phyloP scores from a whole-genome alignment of 2,329 filamentous ascomycete species.

The Diaporthe humulicola region DNA sequence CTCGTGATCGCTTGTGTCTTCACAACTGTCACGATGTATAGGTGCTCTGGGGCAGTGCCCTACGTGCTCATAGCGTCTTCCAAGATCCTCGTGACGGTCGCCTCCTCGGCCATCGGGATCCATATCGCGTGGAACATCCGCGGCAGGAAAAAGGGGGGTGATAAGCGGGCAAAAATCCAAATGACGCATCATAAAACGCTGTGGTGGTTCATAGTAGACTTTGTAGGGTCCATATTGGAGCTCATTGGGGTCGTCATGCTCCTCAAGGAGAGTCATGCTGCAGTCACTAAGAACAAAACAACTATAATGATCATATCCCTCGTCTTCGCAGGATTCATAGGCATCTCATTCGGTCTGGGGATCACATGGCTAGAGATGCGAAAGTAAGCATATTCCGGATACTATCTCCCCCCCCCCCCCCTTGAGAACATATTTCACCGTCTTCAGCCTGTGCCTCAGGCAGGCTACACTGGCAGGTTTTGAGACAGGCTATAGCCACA shows the following conservation, averaged over 20 bases:
- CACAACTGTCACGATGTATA: not conserved
- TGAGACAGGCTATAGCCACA: not conserved
- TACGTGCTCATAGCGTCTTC: not conserved
- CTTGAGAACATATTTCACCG: too few relatives aligned
- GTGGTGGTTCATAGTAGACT: not conserved
- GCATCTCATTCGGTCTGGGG: not conserved
- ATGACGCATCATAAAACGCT: not conserved
- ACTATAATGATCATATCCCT: not conserved
- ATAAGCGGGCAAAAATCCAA: not conserved
- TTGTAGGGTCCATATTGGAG: not conserved
- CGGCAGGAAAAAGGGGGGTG: not conserved
- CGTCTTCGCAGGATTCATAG: not conserved
- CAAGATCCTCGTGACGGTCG: not conserved
- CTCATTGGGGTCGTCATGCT: not conserved
- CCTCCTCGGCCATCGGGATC: not conserved
- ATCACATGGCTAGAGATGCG: not conserved
- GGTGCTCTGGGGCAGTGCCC: not conserved
- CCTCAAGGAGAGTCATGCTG: not conserved
- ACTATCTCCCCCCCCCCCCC: too few relatives aligned
- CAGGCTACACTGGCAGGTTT: too few relatives aligned
- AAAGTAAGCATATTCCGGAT: not conserved
- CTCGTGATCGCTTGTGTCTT: not conserved
- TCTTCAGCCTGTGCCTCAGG: not conserved
- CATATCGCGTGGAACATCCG: conserved; percentile 17
- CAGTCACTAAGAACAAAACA: not conserved